These are phyloP conservation scores for Gonium pectorale DNA, from an alignment of 139 green algal genomes.

Conservation along the genomic window DNA sequence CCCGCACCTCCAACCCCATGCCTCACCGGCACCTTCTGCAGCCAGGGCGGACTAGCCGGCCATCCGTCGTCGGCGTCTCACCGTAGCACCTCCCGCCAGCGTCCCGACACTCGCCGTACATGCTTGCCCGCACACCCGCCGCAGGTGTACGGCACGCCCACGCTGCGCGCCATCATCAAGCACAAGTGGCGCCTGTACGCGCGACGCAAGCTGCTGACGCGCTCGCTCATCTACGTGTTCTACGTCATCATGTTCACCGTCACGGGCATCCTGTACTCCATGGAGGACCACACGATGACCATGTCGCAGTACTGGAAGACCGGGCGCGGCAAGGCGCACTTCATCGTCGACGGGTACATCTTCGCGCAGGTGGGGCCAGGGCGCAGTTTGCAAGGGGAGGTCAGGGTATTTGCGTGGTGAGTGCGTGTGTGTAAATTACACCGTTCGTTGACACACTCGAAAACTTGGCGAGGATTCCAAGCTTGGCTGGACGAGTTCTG, in stretches of 20 bases:
- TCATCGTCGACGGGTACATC: constrained; percentile 50
- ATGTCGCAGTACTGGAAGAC: constrained; percentile 46
- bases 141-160: constrained; percentile 55
- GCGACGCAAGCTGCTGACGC: constrained; percentile 28
- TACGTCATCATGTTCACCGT: constrained; percentile 55
- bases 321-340: constrained; percentile 12
- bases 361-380: constrained; percentile 48
- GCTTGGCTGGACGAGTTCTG: too few species aligned
- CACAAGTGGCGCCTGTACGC: constrained; percentile 67
- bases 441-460: too few species aligned
- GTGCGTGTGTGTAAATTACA: constrained; percentile 5
- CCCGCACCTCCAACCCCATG: too few species aligned
- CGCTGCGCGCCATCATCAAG: constrained; percentile 56
- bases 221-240: constrained; percentile 49
- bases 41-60: too few species aligned
- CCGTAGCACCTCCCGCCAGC: too few species aligned
- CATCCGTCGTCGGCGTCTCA: too few species aligned
- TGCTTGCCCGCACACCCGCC: neutral
- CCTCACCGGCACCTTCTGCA: too few species aligned
- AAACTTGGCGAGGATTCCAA: too few species aligned
- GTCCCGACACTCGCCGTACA: too few species aligned
- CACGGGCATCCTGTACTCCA: constrained; percentile 50
- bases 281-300: constrained; percentile 47
- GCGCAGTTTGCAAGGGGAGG: too few species aligned
- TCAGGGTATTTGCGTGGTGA: too few species aligned